A percentile compares a stretch with the other conserved stretches of the same genome.
Evolutionary conservation across 768 basidiomycete species (phyloP).

Genomic region (Trametopsis cervina): DNA sequence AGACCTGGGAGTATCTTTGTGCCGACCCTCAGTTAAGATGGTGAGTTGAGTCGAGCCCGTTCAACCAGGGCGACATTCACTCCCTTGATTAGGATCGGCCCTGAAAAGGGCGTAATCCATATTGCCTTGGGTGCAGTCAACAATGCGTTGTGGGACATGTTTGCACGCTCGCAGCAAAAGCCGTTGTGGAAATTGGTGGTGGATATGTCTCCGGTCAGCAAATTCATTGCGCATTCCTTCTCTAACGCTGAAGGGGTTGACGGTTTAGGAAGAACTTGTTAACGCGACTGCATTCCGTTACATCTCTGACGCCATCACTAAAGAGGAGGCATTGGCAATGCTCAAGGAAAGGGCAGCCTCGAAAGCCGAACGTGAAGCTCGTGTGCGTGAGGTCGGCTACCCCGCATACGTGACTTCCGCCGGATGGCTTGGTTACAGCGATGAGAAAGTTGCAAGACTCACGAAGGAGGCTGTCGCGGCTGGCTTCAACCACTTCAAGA

Average conservation of each 20-base stretch:
- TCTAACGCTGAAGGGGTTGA: no score
- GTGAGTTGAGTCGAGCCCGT: conserved; percentile 55
- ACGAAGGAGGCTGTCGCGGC: conserved; percentile 79
- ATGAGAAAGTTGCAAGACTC: conserved; percentile 84
- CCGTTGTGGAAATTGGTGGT: conserved; percentile 92
- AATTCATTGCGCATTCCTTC: not conserved
- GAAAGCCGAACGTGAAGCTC: conserved; percentile 74
- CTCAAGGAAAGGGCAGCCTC: conserved; percentile 69
- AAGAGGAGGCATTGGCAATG: conserved; percentile 80
- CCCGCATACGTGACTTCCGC: conserved; percentile 93
- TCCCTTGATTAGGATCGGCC: conserved; percentile 85
- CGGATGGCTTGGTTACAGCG: conserved; percentile 91
- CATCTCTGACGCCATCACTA: conserved; percentile 90
- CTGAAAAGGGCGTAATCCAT: conserved; percentile 94
- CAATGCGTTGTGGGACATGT: conserved; percentile 95
- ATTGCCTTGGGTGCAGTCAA: conserved; percentile 84
- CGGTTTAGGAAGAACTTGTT: conserved; percentile 68
- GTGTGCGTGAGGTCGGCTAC: conserved; percentile 70
- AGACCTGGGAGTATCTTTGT: conserved; percentile 81
- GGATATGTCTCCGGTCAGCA: conserved; percentile 71
- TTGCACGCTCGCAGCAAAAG: conserved; percentile 69
- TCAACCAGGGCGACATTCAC: no score
- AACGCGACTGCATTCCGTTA: conserved; percentile 76
- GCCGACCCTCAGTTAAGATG: conserved; percentile 89
- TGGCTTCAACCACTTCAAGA: conserved; percentile 99